Conservation (phyloP, 768 basidiomycete species). For the Hypsizygus marmoreus region DNA sequence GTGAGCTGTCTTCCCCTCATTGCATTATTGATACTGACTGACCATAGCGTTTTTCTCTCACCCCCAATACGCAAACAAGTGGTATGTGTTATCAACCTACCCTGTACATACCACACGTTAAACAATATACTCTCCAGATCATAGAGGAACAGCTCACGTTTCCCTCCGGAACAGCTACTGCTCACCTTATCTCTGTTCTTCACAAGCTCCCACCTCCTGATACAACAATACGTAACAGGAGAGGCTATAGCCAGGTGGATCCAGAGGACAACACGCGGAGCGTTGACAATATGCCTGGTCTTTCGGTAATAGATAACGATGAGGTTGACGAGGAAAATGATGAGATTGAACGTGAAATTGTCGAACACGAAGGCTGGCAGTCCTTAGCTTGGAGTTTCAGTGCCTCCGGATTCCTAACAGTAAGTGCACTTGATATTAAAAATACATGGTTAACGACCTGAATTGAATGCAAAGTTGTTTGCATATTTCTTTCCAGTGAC, state of each 20-base stretch:
- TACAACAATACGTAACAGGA: slow-evolving; percentile 52
- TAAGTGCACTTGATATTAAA: slow-evolving; percentile 35
- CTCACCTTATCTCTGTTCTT: slow-evolving; percentile 90
- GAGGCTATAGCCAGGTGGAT: slow-evolving; percentile 53
- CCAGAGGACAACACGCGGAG: slow-evolving; percentile 33
- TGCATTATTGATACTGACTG: not conserved
- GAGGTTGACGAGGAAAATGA: slow-evolving; percentile 35
- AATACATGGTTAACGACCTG: slow-evolving; percentile 3
- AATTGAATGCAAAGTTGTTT: slow-evolving; percentile 52
- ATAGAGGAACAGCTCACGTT: slow-evolving; percentile 93
- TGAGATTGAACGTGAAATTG: slow-evolving; percentile 43
- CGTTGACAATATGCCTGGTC: slow-evolving; percentile 10
- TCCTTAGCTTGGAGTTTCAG: slow-evolving; percentile 78
- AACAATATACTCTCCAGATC: slow-evolving; percentile 51
- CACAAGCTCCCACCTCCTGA: slow-evolving; percentile 75
- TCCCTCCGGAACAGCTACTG: slow-evolving; percentile 95
- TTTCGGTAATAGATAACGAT: slow-evolving; percentile 19
- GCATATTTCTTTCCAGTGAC: slow-evolving; percentile 90
- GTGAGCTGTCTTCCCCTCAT: slow-evolving; percentile 30
- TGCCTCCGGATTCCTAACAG: slow-evolving; percentile 75
- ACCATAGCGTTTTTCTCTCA: slow-evolving; percentile 84
- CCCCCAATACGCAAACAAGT: slow-evolving; percentile 95
- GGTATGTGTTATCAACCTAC: slow-evolving; percentile 35
- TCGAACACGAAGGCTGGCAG: slow-evolving; percentile 74
- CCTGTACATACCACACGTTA: slow-evolving; percentile 10